phyloP scores from a whole-genome alignment of 805 yeast species.

The Starmerella roubikii region DNA sequence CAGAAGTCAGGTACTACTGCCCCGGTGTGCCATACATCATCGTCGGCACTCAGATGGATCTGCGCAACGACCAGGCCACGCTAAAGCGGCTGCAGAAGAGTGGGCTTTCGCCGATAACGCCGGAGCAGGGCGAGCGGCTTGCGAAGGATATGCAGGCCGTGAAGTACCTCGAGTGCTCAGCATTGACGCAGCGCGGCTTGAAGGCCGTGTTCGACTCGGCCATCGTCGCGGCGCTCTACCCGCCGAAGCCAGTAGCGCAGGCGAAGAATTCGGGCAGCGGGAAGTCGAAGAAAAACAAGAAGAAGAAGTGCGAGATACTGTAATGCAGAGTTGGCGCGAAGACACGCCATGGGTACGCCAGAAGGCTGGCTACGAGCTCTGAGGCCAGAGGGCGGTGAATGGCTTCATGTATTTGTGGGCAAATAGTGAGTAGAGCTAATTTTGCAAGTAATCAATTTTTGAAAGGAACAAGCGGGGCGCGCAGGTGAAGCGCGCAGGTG shows the following conservation, averaged over 20 bases:
- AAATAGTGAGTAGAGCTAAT: no score
- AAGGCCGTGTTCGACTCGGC: slow-evolving; percentile 98
- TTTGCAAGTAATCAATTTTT: no score
- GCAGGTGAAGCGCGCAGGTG: no score
- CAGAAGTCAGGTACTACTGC: slow-evolving; percentile 95
- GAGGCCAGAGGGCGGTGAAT: no score
- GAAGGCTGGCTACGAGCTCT: no score
- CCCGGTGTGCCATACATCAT: slow-evolving; percentile 96
- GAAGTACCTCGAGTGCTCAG: slow-evolving; percentile 95
- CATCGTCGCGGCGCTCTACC: slow-evolving; percentile 94
- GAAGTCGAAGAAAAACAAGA: slow-evolving; percentile 39
- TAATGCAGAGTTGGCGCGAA: no score
- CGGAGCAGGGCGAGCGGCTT: slow-evolving; percentile 79
- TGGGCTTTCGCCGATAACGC: slow-evolving; percentile 70
- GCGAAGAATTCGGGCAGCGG: background rate
- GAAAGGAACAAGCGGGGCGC: no score
- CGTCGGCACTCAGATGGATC: slow-evolving; percentile 93
- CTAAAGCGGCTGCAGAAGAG: slow-evolving; percentile 83
- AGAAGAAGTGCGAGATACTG: slow-evolving; percentile 62
- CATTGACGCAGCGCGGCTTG: slow-evolving; percentile 90
- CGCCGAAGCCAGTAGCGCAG: slow-evolving; percentile 46
- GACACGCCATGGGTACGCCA: no score
- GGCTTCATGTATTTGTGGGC: no score
- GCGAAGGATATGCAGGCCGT: slow-evolving; percentile 93
- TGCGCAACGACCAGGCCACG: slow-evolving; percentile 84